Evolutionary conservation across 352 stramenopile species (phyloP).

Genomic region (Phytophthora syringae): DNA sequence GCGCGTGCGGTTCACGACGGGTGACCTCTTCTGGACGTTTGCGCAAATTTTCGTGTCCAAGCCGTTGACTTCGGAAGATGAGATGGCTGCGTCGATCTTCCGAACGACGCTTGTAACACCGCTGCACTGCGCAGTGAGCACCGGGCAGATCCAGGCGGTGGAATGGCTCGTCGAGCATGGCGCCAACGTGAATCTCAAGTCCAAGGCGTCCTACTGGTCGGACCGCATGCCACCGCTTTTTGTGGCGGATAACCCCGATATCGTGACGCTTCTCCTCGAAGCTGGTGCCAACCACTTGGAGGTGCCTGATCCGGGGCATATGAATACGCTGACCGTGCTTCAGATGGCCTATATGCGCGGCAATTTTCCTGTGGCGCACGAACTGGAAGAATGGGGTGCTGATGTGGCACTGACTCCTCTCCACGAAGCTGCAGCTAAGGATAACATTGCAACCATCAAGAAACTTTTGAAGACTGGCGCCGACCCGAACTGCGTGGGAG

Average conservation of each 20-base stretch:
- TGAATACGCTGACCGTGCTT: conserved; percentile 76
- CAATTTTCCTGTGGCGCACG: conserved; percentile 66
- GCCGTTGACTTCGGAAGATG: conserved; percentile 47
- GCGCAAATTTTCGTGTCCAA: conserved; percentile 68
- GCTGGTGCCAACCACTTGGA: conserved; percentile 74
- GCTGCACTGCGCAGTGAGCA: conserved; percentile 72
- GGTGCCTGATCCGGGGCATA: conserved; percentile 64
- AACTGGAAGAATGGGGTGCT: conserved; percentile 74
- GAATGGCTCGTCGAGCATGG: conserved; percentile 63
- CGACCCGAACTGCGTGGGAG: conserved; percentile 71
- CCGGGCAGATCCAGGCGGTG: conserved; percentile 60
- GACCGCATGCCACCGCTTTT: conserved; percentile 75
- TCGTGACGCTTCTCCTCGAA: conserved; percentile 64
- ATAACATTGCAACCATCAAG: conserved; percentile 42
- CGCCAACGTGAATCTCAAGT: conserved; percentile 65
- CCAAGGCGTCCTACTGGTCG: conserved; percentile 67
- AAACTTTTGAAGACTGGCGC: conserved; percentile 57
- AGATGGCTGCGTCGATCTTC: conserved; percentile 69
- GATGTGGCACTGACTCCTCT: conserved; percentile 77
- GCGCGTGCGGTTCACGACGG: conserved; percentile 76
- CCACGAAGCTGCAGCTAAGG: conserved; percentile 62
- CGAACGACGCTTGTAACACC: conserved; percentile 73
- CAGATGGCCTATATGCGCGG: conserved; percentile 72
- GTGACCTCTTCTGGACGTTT: conserved; percentile 84
- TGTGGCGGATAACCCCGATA: conserved; percentile 69